Conservation (phyloP, 2,329 filamentous ascomycete species). For the Fusarium udum region DNA sequence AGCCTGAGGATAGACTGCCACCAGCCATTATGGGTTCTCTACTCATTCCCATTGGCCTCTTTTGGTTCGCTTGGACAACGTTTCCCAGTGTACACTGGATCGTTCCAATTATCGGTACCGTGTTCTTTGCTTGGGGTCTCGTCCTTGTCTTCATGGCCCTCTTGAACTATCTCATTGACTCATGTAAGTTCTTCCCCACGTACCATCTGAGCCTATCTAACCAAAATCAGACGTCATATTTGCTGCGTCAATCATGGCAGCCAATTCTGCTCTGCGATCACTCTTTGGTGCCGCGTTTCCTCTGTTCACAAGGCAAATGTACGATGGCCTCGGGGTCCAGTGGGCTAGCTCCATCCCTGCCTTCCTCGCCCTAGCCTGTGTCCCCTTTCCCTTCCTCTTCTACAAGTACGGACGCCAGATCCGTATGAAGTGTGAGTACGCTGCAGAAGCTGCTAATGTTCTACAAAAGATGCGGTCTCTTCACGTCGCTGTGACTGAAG, state of each 20-base stretch:
- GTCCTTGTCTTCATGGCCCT: constrained; percentile 21
- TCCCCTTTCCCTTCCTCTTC: constrained; percentile 16
- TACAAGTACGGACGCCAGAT: constrained; percentile 11
- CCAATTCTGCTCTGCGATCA: constrained; percentile 12
- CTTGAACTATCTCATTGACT: constrained; percentile 14
- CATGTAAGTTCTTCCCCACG: background rate
- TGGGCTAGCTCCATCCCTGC: constrained; percentile 25
- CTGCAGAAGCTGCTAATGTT: background rate
- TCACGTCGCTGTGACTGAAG: background rate
- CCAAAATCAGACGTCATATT: background rate
- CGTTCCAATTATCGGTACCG: background rate
- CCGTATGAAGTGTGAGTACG: constrained; percentile 9
- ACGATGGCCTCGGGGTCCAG: background rate
- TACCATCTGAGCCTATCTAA: rapidly evolving
- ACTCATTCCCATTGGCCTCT: background rate
- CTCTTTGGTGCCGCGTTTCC: constrained; percentile 24
- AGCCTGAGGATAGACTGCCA: background rate
- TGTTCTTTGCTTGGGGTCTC: constrained; percentile 10
- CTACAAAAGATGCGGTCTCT: background rate
- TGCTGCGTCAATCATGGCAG: constrained; percentile 8
- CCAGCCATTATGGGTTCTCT: constrained; percentile 14
- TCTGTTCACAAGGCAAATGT: constrained; percentile 20
- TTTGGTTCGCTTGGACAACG: constrained; percentile 26
- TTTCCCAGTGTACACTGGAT: constrained; percentile 4
- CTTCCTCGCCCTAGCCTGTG: constrained; percentile 9